Percentiles rank a stretch among this genome's conserved stretches.
These are phyloP conservation scores for Poa annua DNA, from an alignment of 176 grass and related monocot species.

Conservation along the genomic window DNA sequence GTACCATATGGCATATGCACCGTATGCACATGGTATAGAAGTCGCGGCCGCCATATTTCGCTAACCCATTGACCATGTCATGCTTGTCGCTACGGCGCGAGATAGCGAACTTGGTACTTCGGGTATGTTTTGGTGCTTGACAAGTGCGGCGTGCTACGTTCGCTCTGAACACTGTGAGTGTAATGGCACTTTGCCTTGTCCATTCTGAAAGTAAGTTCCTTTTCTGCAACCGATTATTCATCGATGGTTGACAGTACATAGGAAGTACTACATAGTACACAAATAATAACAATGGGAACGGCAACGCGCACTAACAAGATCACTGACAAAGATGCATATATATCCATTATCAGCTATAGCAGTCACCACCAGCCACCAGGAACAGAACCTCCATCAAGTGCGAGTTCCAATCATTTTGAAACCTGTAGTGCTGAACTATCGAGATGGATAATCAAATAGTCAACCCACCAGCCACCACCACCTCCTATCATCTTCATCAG, in stretches of 20 bases:
- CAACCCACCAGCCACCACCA: slow-evolving; percentile 43
- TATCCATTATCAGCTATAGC: neutral
- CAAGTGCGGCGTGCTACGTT: neutral
- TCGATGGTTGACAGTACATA: slow-evolving; percentile 13
- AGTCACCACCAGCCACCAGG: slow-evolving; percentile 29
- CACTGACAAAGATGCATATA: neutral
- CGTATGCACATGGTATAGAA: too few relatives aligned
- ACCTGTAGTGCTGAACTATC: neutral
- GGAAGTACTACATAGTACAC: slow-evolving; percentile 29
- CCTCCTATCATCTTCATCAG: slow-evolving; percentile 24
- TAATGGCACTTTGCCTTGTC: slow-evolving; percentile 6
- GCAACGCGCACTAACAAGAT: neutral
- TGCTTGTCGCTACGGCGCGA: too few relatives aligned
- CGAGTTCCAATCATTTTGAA: slow-evolving; percentile 45
- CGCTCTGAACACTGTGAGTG: neutral
- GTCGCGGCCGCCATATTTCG: too few relatives aligned
- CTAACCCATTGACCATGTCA: too few relatives aligned
- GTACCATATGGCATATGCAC: too few relatives aligned
- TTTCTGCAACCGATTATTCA: slow-evolving; percentile 18
- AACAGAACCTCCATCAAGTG: slow-evolving; percentile 28
- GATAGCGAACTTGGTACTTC: slow-evolving; percentile 1
- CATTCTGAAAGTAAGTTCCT: slow-evolving; percentile 8
- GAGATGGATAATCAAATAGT: slow-evolving; percentile 23
- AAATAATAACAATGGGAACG: slow-evolving; percentile 1
- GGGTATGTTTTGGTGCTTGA: slow-evolving; percentile 1